Percentiles rank a stretch among this genome's conserved stretches.
Evolutionary conservation across 1,284 basidiomycete species (phyloP).

Genomic region (Anthracocystis panici-leucophaei): DNA sequence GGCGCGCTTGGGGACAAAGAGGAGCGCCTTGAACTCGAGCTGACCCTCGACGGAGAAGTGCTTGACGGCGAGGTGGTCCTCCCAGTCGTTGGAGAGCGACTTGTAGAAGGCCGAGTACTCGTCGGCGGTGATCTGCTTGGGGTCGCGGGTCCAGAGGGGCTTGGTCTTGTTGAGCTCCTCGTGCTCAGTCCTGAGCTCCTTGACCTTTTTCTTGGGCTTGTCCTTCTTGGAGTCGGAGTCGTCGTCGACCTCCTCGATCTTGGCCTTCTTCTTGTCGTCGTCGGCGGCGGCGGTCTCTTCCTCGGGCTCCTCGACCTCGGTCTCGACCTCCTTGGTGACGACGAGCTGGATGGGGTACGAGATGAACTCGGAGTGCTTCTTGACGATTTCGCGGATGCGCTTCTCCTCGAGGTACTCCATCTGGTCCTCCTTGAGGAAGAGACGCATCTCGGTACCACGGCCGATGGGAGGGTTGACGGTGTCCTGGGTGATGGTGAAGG

Average conservation of each 20-base stretch:
- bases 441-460: slow-evolving; percentile 93
- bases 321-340: slow-evolving; percentile 98
- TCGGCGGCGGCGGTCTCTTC: slow-evolving; percentile 75
- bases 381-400: slow-evolving; percentile 98
- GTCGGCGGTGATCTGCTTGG: slow-evolving; percentile 89
- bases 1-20: slow-evolving; percentile 84
- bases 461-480: slow-evolving; percentile 88
- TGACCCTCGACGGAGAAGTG: slow-evolving; percentile 99
- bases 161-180: slow-evolving; percentile 99
- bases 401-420: slow-evolving; percentile 99
- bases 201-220: slow-evolving; percentile 92
- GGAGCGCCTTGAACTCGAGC: slow-evolving; percentile 98
- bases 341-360: slow-evolving; percentile 99
- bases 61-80: slow-evolving; percentile 96
- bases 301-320: slow-evolving; percentile 83
- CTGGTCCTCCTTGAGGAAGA: slow-evolving; percentile 98
- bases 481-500: slow-evolving; percentile 98
- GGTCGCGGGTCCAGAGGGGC: slow-evolving; percentile 99
- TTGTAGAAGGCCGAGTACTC: slow-evolving; percentile 99
- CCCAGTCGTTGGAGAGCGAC: slow-evolving; percentile 99
- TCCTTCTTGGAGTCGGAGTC: slow-evolving; percentile 77
- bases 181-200: slow-evolving; percentile 75
- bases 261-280: slow-evolving; percentile 79
- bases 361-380: slow-evolving; percentile 99
- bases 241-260: slow-evolving; percentile 83